Evolutionary conservation across 169 alveolate genomes (phyloP).

Genomic region (Cryptosporidium sp.): DNA sequence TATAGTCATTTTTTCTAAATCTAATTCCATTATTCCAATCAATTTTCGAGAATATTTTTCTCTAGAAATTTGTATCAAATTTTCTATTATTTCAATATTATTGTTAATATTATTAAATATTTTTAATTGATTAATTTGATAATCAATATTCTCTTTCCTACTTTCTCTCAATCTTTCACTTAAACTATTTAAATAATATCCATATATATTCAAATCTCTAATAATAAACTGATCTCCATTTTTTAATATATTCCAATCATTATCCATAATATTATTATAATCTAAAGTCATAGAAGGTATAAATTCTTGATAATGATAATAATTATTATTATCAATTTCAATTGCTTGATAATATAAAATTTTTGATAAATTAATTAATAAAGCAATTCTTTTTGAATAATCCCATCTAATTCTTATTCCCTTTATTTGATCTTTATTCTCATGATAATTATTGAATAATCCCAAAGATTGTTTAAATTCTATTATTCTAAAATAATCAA

Average conservation of each 20-base stretch:
- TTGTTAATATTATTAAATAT: background rate
- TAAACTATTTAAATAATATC: constrained; percentile 27
- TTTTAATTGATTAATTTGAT: background rate
- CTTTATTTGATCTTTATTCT: background rate
- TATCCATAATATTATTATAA: background rate
- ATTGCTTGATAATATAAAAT: constrained; percentile 4
- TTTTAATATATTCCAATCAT: background rate
- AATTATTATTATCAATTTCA: background rate
- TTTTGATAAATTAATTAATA: constrained; percentile 21
- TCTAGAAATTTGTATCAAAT: constrained; percentile 35
- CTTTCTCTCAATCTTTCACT: background rate
- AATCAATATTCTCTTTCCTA: background rate
- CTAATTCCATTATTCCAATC: constrained; percentile 20
- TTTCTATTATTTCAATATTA: constrained; percentile 1
- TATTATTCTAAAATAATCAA: background rate
- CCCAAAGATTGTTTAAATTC: background rate
- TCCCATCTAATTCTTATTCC: constrained; percentile 41
- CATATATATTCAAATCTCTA: constrained; percentile 50
- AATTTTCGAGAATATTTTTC: background rate
- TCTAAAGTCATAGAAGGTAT: background rate
- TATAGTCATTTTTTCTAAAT: constrained; percentile 11
- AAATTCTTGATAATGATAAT: background rate
- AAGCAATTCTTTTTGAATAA: constrained; percentile 2
- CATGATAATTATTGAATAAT: background rate
- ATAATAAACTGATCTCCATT: background rate